Evolutionary conservation across 2,329 filamentous ascomycete genomes (phyloP), one percentile per base, ranked within the genome.

Genomic region (Verticillium longisporum): DNA sequence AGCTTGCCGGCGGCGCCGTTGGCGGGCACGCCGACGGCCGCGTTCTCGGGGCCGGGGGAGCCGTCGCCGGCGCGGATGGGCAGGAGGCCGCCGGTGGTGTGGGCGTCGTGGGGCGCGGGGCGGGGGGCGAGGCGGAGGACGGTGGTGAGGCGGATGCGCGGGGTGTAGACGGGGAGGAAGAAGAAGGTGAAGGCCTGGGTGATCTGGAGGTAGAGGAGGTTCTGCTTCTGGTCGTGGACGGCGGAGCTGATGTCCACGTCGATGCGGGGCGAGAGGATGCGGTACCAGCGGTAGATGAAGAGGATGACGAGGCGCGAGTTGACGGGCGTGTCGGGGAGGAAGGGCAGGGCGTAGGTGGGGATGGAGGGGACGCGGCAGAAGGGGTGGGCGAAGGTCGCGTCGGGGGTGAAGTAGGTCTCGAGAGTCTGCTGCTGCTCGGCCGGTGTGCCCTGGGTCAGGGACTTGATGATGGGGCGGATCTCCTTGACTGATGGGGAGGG

Each of bases 231-330:
- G 59, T 65, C 64, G 56, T 64, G 62, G 53, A 64, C 64, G 54
- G 74, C 73, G 3, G 81, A 83, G 64, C 91, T 83, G 18, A 97
- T 79, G 1, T 82, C 76, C 13, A 94, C 75, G 54, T 87, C 80
- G 65, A 95, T 90, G 18, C 80, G 77, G 0, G 92, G 92, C 63
- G 87, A 91, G 70, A 96, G 79, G 65, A 94, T 89, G 69, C 92
- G 91, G 74, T 96, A 94, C 90, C 89, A 93, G 50, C 86, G 84
- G 70, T 91, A 96, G 61, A 96, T 88, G 66, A 82, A 80, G 56
- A 83, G 76, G 18, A 96, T 80, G 6, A 90, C 71, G 75, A 81
- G 85, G 54, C 90, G 81, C 10, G 89, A 93, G 64, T 88, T 84
- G 31, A 84, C 60, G 1, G 68, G 67, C 50, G 37, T 41, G 7